A percentile compares a stretch with the other conserved stretches of the same genome.
Evolutionary conservation across 768 basidiomycete species (phyloP).

Genomic region (Suillus subluteus): DNA sequence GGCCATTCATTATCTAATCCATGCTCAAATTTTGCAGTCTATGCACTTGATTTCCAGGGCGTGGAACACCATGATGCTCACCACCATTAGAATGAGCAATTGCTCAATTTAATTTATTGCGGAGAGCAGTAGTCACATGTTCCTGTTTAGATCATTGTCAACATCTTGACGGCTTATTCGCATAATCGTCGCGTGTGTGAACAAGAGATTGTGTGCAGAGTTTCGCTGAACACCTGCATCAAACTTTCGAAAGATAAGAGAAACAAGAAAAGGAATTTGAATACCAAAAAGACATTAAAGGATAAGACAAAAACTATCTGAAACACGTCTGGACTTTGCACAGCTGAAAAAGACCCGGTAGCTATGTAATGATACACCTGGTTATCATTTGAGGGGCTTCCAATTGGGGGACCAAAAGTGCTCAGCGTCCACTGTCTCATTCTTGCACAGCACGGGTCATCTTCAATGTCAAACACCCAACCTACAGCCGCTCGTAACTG

Average conservation of each 20-base stretch:
- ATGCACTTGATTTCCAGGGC: slow-evolving; percentile 74
- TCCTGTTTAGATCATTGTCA: not conserved
- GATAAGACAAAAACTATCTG: not conserved
- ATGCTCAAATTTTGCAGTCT: slow-evolving; percentile 49
- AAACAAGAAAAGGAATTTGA: not conserved
- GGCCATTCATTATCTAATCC: not conserved
- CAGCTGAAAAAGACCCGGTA: not conserved
- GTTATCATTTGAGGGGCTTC: slow-evolving; percentile 7
- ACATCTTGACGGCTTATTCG: not conserved
- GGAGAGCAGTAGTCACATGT: slow-evolving; percentile 1
- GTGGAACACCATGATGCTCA: slow-evolving; percentile 50
- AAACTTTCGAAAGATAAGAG: not conserved
- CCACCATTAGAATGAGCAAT: slow-evolving; percentile 41
- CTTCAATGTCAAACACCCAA: slow-evolving; percentile 13
- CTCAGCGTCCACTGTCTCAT: slow-evolving; percentile 15
- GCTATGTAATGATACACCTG: slow-evolving; percentile 5
- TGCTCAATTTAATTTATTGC: not conserved
- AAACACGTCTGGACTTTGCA: too few relatives aligned
- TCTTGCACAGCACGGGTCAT: slow-evolving; percentile 11
- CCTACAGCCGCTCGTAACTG: slow-evolving; percentile 14
- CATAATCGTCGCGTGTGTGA: not conserved
- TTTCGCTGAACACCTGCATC: not conserved
- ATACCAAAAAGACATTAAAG: not conserved
- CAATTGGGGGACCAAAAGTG: slow-evolving; percentile 15
- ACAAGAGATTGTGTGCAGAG: too few relatives aligned